These are phyloP conservation scores for Epichloe gansuensis DNA, from an alignment of 2,329 filamentous ascomycete species.

Conservation along the genomic window DNA sequence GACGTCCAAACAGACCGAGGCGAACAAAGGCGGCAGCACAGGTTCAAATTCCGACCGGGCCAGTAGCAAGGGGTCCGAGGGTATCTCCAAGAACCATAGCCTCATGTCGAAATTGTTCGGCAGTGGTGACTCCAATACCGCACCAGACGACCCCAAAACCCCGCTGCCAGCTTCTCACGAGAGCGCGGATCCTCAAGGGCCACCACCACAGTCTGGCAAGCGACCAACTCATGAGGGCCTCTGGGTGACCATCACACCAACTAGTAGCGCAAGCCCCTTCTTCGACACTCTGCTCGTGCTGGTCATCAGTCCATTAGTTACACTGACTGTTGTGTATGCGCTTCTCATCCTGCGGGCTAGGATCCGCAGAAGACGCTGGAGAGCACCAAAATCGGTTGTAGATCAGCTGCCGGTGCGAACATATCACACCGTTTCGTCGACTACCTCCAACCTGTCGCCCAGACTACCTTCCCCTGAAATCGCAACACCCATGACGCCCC, in stretches of 20 bases:
- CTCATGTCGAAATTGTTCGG: constrained; percentile 39
- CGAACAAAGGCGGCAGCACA: neutral
- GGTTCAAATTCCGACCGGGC: neutral
- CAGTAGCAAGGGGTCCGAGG: constrained; percentile 14
- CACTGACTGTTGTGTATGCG: constrained; percentile 83
- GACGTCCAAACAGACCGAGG: neutral
- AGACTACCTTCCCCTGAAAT: constrained; percentile 49
- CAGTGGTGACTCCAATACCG: constrained; percentile 23
- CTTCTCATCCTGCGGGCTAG: constrained; percentile 76
- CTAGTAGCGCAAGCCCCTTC: constrained; percentile 80
- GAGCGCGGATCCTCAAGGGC: constrained; percentile 6
- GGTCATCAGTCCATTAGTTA: constrained; percentile 88
- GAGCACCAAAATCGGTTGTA: constrained; percentile 93
- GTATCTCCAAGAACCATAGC: constrained; percentile 23
- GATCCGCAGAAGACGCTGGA: constrained; percentile 80
- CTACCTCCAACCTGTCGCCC: constrained; percentile 37
- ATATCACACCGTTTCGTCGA: constrained; percentile 69
- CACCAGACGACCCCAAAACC: constrained; percentile 11
- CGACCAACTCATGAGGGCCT: constrained; percentile 49
- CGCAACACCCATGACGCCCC: constrained; percentile 64
- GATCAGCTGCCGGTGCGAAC: constrained; percentile 90
- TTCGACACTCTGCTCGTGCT: constrained; percentile 93
- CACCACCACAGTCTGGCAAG: constrained; percentile 7
- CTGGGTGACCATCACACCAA: constrained; percentile 93
- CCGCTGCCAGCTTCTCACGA: constrained; percentile 12